Evolutionary conservation across 306 rosid genomes (phyloP).

Genomic region (Fragaria nilgerrensis): DNA sequence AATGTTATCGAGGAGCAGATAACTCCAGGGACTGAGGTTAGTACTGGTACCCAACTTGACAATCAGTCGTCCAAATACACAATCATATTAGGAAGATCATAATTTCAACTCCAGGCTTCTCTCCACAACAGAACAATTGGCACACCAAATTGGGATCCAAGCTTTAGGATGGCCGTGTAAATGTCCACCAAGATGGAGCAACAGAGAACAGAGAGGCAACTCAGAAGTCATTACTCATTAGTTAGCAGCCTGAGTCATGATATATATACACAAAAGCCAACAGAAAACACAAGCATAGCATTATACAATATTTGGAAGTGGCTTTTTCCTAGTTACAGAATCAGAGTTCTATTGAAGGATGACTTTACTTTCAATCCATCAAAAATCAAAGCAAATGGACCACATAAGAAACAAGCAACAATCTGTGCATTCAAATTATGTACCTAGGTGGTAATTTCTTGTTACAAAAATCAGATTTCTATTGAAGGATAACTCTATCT

Average conservation of each 20-base stretch:
- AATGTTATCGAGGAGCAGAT: neutral
- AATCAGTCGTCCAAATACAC: neutral
- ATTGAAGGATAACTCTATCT: neutral
- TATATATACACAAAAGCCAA: neutral
- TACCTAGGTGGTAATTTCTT: neutral
- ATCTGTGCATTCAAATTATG: neutral
- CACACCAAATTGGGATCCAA: neutral
- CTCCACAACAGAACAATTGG: neutral
- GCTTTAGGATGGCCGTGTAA: neutral
- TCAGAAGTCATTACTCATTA: neutral
- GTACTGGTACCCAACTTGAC: neutral
- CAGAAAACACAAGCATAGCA: constrained; percentile 5
- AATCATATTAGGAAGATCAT: neutral
- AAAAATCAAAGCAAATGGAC: neutral
- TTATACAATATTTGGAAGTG: neutral
- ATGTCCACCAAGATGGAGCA: neutral
- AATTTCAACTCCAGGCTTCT: neutral
- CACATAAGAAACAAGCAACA: neutral
- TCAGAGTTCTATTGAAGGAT: neutral
- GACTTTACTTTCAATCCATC: neutral
- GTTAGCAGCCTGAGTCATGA: constrained; percentile 1
- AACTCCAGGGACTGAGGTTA: neutral
- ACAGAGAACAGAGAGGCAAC: neutral
- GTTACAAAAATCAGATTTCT: neutral
- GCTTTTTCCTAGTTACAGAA: neutral